Evolutionary conservation across 345 rosid species (phyloP).

Genomic region (Capsella bursapastoris): DNA sequence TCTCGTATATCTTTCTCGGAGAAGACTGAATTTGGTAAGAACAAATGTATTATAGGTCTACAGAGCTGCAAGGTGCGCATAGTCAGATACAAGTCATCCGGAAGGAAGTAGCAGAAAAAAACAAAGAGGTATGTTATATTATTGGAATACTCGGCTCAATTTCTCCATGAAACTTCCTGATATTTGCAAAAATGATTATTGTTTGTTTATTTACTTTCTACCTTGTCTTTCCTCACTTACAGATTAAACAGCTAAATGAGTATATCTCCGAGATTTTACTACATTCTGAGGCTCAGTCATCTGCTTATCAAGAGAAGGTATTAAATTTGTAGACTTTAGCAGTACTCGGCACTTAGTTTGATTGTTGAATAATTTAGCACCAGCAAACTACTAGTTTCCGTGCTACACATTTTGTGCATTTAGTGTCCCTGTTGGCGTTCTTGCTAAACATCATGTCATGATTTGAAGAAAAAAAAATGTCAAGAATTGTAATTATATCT

Average conservation of each 20-base stretch:
- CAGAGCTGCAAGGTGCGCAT: constrained; percentile 62
- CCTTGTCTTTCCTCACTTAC: constrained; percentile 39
- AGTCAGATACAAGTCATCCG: constrained; percentile 54
- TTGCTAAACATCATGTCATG: constrained; percentile 20
- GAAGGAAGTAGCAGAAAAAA: constrained; percentile 62
- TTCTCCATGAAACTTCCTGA: not conserved
- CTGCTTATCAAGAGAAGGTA: constrained; percentile 88
- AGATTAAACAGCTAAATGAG: constrained; percentile 79
- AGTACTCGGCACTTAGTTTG: constrained; percentile 2
- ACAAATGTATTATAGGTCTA: constrained; percentile 46
- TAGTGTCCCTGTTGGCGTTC: constrained; percentile 12
- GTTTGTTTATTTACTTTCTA: not conserved
- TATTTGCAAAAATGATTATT: not conserved
- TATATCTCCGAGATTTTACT: constrained; percentile 76
- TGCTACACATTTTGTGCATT: not conserved
- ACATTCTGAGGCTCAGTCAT: constrained; percentile 95
- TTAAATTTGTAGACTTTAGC: constrained; percentile 20
- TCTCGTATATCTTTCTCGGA: constrained; percentile 20
- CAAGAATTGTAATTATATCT: not conserved
- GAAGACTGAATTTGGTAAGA: constrained; percentile 41
- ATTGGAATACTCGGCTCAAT: constrained; percentile 5
- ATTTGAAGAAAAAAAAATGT: not conserved
- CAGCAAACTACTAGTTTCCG: not conserved
- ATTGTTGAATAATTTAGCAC: constrained; percentile 10
- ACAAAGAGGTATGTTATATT: constrained; percentile 63